Evolutionary conservation across 148 eudicot species (phyloP).

Genomic region (Amaranthus hypochondriacus): DNA sequence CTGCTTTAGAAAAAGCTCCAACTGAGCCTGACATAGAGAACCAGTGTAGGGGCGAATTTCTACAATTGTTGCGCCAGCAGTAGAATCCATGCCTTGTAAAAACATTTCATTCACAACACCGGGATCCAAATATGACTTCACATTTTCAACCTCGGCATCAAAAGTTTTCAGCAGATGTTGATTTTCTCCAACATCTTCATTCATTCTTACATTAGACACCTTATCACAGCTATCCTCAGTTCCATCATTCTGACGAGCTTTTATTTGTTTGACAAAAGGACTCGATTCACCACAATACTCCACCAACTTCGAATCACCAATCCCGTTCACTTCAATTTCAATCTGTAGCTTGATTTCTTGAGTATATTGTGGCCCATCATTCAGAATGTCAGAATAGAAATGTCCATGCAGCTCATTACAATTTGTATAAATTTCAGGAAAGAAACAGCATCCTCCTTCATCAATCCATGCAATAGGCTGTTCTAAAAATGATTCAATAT

Average conservation of each 20-base stretch:
- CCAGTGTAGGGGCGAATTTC: slow-evolving; percentile 37
- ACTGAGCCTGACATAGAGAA: slow-evolving; percentile 41
- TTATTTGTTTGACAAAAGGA: slow-evolving; percentile 48
- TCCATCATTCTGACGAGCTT: slow-evolving; percentile 37
- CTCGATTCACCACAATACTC: slow-evolving; percentile 68
- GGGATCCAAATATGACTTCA: slow-evolving; percentile 23
- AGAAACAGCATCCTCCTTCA: slow-evolving; percentile 70
- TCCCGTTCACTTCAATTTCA: slow-evolving; percentile 67
- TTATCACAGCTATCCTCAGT: slow-evolving; percentile 43
- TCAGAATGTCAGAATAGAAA: slow-evolving; percentile 22
- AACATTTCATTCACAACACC: slow-evolving; percentile 48
- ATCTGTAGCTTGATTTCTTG: slow-evolving; percentile 66
- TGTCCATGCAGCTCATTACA: slow-evolving; percentile 30
- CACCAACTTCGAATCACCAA: slow-evolving; percentile 29
- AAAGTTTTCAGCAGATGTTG: slow-evolving; percentile 26
- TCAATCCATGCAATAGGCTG: slow-evolving; percentile 93
- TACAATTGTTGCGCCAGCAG: slow-evolving; percentile 34
- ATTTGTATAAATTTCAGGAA: slow-evolving; percentile 58
- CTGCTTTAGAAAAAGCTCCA: slow-evolving; percentile 77
- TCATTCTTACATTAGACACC: slow-evolving; percentile 36
- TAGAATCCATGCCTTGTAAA: slow-evolving; percentile 38
- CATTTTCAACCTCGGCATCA: slow-evolving; percentile 18
- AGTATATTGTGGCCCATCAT: slow-evolving; percentile 28
- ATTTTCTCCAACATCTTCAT: slow-evolving; percentile 33
- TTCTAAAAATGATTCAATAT: slow-evolving; percentile 50